Conservation (phyloP, 2,329 filamentous ascomycete genomes). For the Epichloe hybrida region DNA sequence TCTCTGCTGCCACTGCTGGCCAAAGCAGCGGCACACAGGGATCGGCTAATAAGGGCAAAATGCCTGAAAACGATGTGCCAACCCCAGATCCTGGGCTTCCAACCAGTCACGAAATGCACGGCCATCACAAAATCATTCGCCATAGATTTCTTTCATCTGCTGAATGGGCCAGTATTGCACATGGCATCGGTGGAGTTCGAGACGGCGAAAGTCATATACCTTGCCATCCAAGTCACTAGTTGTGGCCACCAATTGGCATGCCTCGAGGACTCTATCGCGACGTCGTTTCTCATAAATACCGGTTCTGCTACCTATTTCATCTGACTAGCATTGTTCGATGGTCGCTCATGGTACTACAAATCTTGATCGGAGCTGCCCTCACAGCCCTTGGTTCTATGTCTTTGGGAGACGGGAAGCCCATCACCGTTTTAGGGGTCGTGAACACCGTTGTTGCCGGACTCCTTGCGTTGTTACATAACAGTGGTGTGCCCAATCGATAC, state of each 20-base stretch:
- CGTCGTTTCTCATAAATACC: constrained; percentile 29
- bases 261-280: constrained; percentile 36
- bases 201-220: constrained; percentile 30
- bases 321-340: constrained; percentile 28
- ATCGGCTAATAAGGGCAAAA: neutral
- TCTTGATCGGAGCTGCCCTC: constrained; percentile 33
- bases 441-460: constrained; percentile 38
- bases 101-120: constrained; percentile 5
- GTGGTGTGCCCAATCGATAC: constrained; percentile 38
- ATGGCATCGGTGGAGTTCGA: constrained; percentile 31
- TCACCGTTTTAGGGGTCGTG: constrained; percentile 35
- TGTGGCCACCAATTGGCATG: constrained; percentile 35
- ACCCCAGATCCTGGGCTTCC: neutral
- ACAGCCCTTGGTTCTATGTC: constrained; percentile 35
- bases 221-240: constrained; percentile 26
- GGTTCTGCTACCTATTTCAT: constrained; percentile 32
- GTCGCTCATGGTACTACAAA: constrained; percentile 33
- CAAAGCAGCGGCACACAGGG: neutral
- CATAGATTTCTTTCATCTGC: constrained; percentile 28
- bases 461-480: constrained; percentile 39
- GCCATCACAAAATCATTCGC: constrained; percentile 8
- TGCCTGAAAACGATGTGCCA: neutral
- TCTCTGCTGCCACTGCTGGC: neutral
- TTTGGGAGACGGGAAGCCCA: constrained; percentile 22
- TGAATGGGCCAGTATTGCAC: constrained; percentile 34